Base-by-base conservation (phyloP, 169 alveolate species). In the Plasmodium coatneyi region DNA sequence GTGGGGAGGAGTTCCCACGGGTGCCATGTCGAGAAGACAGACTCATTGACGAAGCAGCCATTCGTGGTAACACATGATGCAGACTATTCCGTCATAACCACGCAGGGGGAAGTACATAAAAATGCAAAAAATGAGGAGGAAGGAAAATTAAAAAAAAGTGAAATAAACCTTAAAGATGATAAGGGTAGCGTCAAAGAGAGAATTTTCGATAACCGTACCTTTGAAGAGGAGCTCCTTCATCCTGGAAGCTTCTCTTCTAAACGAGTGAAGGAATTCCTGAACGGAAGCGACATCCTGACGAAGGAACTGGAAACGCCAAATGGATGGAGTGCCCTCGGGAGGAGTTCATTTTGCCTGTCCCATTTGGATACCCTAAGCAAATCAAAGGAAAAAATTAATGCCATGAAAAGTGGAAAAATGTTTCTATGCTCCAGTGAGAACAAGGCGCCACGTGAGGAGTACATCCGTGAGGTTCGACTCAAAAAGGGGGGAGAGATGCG, bases 141-240 rank as follows among this genome's bases (percentile, higher is more conserved):
- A 66, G 39, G 36, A 2, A 66, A 66, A 66, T 28, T 25, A 9
- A 66, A 66, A 25, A 83, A 70, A 32, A 83, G 32, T 2, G 34
- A 66, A 30, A 83, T 83, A 5, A 83, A 32, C 76, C 43, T 83
- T 41, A 39, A 66, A n/a, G 43, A 83, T 70, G 71, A 83, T 70
- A 83, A 70, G 5, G 72, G 3, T 83, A 70, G 30, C 71, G 76
- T 70, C 6, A 19, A 70, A 70, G 49, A 39, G 5, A 70, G 7
- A 5, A 70, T 49, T 19, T 22, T 36, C 25, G 32, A 5, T 25
- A 19, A 70, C 39, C 34, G 32, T 9, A 41, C 34, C 2, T 22
- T 52, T 83, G 52, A 70, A 36, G 43, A 70, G 22, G 70, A 32
- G 6, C 6, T 39, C n/a, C 14, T 39, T 28, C 49, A 10, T 14